These are phyloP conservation scores for Cucumis sativus DNA, from an alignment of 306 rosid species.

Conservation along the genomic window Cucumber_9930_V3 NC_026660.2:20166001-20166500, in stretches of 20 bases:
- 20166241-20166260: not conserved
- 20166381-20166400: not conserved
- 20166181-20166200: not conserved
- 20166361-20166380: not conserved
- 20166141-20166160: not conserved
- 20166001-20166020: slow-evolving; percentile 24
- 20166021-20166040: not conserved
- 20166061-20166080: not conserved
- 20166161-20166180: not conserved
- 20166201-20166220: not conserved
- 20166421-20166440: not conserved
- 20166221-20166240: not conserved
- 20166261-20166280: not conserved
- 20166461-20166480: slow-evolving; percentile 15
- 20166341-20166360: not conserved
- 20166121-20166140: not conserved
- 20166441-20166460: not conserved
- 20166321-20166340: not conserved
- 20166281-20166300: not conserved
- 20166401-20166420: not conserved
- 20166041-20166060: not conserved
- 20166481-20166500: slow-evolving; percentile 68
- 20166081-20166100: not conserved
- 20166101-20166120: not conserved
- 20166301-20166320: not conserved